Evolutionary conservation across 352 stramenopile species (phyloP).

Genomic region (Globisporangium cederbergense): DNA sequence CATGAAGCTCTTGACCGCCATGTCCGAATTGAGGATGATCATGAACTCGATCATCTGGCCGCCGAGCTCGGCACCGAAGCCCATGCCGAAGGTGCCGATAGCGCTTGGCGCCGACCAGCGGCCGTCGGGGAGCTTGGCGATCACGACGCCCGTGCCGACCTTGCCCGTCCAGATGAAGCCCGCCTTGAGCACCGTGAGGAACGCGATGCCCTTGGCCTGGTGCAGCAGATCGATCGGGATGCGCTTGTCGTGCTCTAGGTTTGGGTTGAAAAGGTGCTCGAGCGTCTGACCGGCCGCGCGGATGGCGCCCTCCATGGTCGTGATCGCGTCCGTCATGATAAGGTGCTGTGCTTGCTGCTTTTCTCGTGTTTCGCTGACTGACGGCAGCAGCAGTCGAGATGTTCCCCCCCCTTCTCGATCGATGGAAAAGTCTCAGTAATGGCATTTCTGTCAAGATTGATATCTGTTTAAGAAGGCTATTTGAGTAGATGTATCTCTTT

Average conservation of each 20-base stretch:
- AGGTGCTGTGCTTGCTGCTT: neutral
- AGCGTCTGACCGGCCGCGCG: slow-evolving; percentile 87
- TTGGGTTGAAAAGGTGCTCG: slow-evolving; percentile 89
- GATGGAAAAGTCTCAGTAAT: too few relatives aligned
- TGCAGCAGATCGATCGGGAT: slow-evolving; percentile 90
- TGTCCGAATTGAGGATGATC: slow-evolving; percentile 93
- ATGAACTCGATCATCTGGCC: slow-evolving; percentile 86
- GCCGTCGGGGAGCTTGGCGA: slow-evolving; percentile 92
- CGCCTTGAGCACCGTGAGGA: slow-evolving; percentile 91
- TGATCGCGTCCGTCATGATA: slow-evolving; percentile 70
- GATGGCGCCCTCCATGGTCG: slow-evolving; percentile 90
- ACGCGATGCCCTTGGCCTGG: slow-evolving; percentile 87
- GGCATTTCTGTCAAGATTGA: too few relatives aligned
- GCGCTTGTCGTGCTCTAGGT: slow-evolving; percentile 79
- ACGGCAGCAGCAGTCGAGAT: neutral
- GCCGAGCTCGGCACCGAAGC: slow-evolving; percentile 73
- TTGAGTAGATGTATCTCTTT: too few relatives aligned
- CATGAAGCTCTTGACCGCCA: slow-evolving; percentile 90
- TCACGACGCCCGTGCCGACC: slow-evolving; percentile 89
- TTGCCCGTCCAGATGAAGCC: slow-evolving; percentile 86
- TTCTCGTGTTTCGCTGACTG: neutral
- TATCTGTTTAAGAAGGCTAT: too few relatives aligned
- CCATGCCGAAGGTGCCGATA: slow-evolving; percentile 91
- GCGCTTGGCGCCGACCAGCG: slow-evolving; percentile 94
- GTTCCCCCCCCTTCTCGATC: too few relatives aligned